Evolutionary conservation across 148 eudicot genomes (phyloP), one percentile per base, ranked within the genome.

Genomic region (Amaranthus cruentus): DNA sequence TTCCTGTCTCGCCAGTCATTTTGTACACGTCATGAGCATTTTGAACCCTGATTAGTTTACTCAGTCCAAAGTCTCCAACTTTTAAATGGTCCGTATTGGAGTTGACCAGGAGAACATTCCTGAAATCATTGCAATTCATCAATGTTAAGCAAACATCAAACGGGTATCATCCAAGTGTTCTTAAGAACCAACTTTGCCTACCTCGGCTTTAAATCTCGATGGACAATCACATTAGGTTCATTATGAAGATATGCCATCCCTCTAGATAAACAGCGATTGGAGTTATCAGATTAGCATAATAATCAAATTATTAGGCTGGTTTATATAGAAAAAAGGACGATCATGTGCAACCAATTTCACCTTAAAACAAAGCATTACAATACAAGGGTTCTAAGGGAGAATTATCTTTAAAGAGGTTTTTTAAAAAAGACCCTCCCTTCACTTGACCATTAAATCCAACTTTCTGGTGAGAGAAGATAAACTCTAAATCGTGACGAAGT

Each of bases 1-100:
- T 95, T 85, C 98, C 98, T 61, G 98, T 91, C 80, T 95, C 98
- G 38, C 98, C 98, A 65, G 98, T 95, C 97, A 95, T 82, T 81
- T 91, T 91, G 87, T 95, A 95, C 28, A 91, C 93, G 77, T 95
- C 98, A 60, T 85, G 97, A 72, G 98, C 89, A 86, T 91, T 88
- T 74, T 91, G 85, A 72, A 90, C 96, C 75, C 83, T 84, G 28
- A 95, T 90, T 55, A 95, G 98, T 85, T 95, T 95, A 90, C 98
- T 95, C 62, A 95, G 76, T 77, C 98, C 98, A 85, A 95, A 95
- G 82, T 95, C 98, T 79, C 98, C 98, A 59, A 95, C 98, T 85
- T 95, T 95, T 73, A 95, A 73, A 81, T 91, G 98, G 82, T 91
- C 98, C 64, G 98, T 96, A 78, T 77, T 95, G 61, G 97, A 72